Evolutionary conservation across 1,284 basidiomycete genomes (phyloP), one percentile per base, ranked within the genome.

Genomic region (Grifola frondosa): DNA sequence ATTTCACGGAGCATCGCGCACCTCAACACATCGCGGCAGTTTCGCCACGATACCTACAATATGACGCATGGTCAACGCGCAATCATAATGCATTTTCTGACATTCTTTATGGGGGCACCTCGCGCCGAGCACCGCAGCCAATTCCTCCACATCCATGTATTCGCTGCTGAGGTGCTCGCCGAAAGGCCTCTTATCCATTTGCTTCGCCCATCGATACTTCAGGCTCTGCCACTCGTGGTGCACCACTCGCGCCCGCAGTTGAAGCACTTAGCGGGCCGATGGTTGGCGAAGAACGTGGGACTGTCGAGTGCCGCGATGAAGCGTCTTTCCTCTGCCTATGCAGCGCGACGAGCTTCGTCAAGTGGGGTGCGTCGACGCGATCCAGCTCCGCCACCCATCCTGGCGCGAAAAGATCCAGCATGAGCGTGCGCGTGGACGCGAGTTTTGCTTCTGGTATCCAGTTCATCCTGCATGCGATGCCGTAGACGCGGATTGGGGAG

Each of bases 381-480:
- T 29, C 24, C 10, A 63, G 50, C 34, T 55, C 55, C 3, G 30
- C 19, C 22, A 52, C 34, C 2, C 24, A 24, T 6, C 59, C 64
- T 12, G 69, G 60, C n/a, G 70, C 60, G 59, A 74, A 68, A 1
- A 83, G 58, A 50, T 80, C 65, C 43, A 73, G 59, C 3, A 64
- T 39, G 19, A 60, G 41, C 17, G 60, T 60, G 32, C 69, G 68
- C 15, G 69, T 60, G 0, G 79, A 77, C 5, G 79, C 74, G n/a
- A 67, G 47, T 29, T 68, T 68, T 0, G 74, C 72, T 46, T 81
- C 79, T 11, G 68, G 59, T 15, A 64, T 61, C 81, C 81, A 84
- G 1, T 68, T 73, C 56, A 71, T 79, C 4, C 75, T 67, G 48
- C 71, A 75, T 5, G 78, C 75, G 9, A 78, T 64, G 10, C 70